phyloP scores from a whole-genome alignment of 768 basidiomycete species.

The Hemileccinum rubropunctum region DNA sequence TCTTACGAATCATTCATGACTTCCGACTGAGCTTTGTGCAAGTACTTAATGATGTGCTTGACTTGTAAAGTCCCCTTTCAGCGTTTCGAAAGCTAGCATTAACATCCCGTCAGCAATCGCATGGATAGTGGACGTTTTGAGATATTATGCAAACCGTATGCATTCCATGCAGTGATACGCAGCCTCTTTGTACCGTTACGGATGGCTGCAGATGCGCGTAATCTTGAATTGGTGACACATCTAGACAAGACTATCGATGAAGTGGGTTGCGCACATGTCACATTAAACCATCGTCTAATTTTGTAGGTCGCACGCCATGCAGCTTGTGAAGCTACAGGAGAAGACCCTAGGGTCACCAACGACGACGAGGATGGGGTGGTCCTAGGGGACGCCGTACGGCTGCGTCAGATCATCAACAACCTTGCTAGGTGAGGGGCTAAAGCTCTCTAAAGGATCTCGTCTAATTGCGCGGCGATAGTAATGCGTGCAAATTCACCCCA shows the following conservation, averaged over 20 bases:
- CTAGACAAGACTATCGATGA: slow-evolving; percentile 68
- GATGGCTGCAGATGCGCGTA: slow-evolving; percentile 64
- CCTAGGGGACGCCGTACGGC: slow-evolving; percentile 78
- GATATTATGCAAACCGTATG: slow-evolving; percentile 61
- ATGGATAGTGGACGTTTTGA: slow-evolving; percentile 89
- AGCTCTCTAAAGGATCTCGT: background rate
- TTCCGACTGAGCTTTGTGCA: slow-evolving; percentile 6
- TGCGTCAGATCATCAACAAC: slow-evolving; percentile 82
- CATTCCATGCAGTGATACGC: slow-evolving; percentile 75
- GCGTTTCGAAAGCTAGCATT: background rate
- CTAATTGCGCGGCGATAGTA: slow-evolving; percentile 38
- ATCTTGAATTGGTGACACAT: slow-evolving; percentile 62
- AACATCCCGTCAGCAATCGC: slow-evolving; percentile 53
- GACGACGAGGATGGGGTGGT: slow-evolving; percentile 61
- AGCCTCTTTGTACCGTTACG: slow-evolving; percentile 69
- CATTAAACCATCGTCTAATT: background rate
- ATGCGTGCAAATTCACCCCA: slow-evolving; percentile 80
- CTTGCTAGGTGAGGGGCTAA: slow-evolving; percentile 56
- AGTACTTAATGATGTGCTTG: slow-evolving; percentile 79
- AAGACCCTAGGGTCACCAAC: slow-evolving; percentile 24
- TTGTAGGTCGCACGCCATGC: slow-evolving; percentile 56
- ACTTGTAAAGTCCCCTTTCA: slow-evolving; percentile 53
- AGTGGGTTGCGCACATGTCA: slow-evolving; percentile 29
- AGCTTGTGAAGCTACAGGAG: slow-evolving; percentile 58
- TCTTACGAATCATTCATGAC: background rate